A percentile compares a stretch with the other conserved stretches of the same genome.
Evolutionary conservation across 306 rosid species (phyloP).

Genomic region (Dalbergia cochinchinensis): DNA sequence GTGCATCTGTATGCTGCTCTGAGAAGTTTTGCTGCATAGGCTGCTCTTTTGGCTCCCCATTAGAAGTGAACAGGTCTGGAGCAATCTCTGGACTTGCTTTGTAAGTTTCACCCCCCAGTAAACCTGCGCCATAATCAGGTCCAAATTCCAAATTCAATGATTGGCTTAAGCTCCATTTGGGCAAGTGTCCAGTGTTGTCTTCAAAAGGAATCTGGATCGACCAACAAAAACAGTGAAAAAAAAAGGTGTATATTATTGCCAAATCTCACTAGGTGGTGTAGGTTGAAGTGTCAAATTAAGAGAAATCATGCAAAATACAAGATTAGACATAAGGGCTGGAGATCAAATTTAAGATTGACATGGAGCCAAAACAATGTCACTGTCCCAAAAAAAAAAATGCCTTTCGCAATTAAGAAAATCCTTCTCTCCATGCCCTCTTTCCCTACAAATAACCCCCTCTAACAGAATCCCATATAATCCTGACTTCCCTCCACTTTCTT

Average conservation of each 20-base stretch:
- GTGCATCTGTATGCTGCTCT: slow-evolving; percentile 53
- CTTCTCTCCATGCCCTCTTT: no score
- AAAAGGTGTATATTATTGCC: slow-evolving; percentile 20
- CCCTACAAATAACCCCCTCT: no score
- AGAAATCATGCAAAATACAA: slow-evolving; percentile 14
- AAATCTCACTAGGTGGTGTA: slow-evolving; percentile 27
- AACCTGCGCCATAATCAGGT: slow-evolving; percentile 42
- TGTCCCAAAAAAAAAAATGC: neutral
- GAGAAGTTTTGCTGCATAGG: slow-evolving; percentile 50
- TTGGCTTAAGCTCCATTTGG: slow-evolving; percentile 59
- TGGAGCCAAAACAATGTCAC: slow-evolving; percentile 6
- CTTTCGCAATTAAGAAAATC: no score
- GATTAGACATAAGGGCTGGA: slow-evolving; percentile 10
- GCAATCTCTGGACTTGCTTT: slow-evolving; percentile 46
- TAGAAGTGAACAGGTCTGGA: slow-evolving; percentile 46
- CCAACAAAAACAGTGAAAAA: slow-evolving; percentile 44
- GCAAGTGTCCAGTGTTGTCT: slow-evolving; percentile 53
- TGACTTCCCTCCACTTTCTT: no score
- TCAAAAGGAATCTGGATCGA: slow-evolving; percentile 67
- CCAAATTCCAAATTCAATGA: slow-evolving; percentile 56
- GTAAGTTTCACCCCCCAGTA: slow-evolving; percentile 45
- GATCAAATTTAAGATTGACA: slow-evolving; percentile 36
- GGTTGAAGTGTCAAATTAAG: slow-evolving; percentile 9
- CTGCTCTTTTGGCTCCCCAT: slow-evolving; percentile 53
- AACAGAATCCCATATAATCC: no score